These are phyloP conservation scores for Penicillium freii DNA, from an alignment of 2,329 filamentous ascomycete genomes.

Conservation along the genomic window DNA sequence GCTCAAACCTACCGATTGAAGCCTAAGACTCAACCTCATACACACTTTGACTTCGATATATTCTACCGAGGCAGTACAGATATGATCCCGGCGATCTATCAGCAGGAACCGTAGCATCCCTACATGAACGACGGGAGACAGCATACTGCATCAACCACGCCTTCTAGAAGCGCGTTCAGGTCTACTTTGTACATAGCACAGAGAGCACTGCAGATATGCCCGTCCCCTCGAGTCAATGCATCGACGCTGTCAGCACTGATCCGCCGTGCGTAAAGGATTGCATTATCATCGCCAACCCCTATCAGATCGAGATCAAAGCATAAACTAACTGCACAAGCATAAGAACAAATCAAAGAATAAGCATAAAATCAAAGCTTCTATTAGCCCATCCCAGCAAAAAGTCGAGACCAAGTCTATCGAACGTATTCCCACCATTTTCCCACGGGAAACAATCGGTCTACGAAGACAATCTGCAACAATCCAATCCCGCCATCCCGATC, in stretches of 20 bases:
- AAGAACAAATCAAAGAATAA: neutral
- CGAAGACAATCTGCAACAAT: neutral
- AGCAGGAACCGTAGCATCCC: slow-evolving; percentile 10
- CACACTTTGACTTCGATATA: neutral
- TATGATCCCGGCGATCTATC: slow-evolving; percentile 1
- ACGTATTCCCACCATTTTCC: neutral
- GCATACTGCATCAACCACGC: slow-evolving; percentile 11
- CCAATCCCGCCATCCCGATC: neutral
- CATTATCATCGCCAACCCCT: slow-evolving; percentile 1
- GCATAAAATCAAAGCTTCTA: neutral
- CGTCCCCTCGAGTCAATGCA: slow-evolving; percentile 5
- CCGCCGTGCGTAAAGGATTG: slow-evolving; percentile 6
- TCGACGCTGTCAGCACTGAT: slow-evolving; percentile 6
- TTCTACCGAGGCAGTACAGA: neutral
- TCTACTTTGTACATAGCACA: slow-evolving; percentile 8
- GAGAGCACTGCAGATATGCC: slow-evolving; percentile 9
- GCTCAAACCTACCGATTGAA: neutral
- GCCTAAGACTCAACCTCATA: neutral
- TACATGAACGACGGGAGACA: slow-evolving; percentile 12
- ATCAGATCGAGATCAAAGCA: neutral
- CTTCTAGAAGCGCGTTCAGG: slow-evolving; percentile 4
- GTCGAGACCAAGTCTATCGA: neutral
- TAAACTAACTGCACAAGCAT: neutral
- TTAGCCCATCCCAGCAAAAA: neutral
- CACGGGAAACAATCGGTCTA: slow-evolving; percentile 12